phyloP scores from a whole-genome alignment of 768 basidiomycete genomes.

The Mycena vulgaris region DNA sequence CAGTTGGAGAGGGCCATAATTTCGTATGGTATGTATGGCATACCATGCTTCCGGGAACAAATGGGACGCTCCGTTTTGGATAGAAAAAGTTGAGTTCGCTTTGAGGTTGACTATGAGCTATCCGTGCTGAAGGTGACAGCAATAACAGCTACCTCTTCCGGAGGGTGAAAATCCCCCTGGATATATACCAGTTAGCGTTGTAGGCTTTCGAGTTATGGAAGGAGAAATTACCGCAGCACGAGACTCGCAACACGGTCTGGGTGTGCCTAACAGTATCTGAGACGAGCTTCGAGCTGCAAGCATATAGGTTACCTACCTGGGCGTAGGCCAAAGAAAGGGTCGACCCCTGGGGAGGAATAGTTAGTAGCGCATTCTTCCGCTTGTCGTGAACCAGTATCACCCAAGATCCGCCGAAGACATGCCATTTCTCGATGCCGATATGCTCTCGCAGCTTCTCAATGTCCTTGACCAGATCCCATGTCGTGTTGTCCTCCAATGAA shows the following conservation, averaged over 20 bases:
- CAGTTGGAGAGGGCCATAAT: background rate
- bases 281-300: background rate
- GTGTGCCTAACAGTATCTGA: constrained; percentile 62
- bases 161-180: constrained; percentile 90
- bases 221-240: constrained; percentile 72
- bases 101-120: constrained; percentile 34
- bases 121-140: background rate
- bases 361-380: background rate
- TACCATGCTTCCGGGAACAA: constrained; percentile 93
- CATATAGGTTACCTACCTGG: constrained; percentile 64
- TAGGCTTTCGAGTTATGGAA: background rate
- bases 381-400: constrained; percentile 54
- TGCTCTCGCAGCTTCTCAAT: constrained; percentile 86
- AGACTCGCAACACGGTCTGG: constrained; percentile 87
- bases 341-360: constrained; percentile 70
- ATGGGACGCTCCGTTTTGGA: constrained; percentile 86
- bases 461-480: constrained; percentile 94
- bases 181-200: background rate
- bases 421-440: constrained; percentile 88
- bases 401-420: constrained; percentile 97
- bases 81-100: constrained; percentile 94
- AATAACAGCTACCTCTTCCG: constrained; percentile 71
- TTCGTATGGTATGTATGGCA: background rate
- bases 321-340: constrained; percentile 91
- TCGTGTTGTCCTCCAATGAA: constrained; percentile 89